Base-by-base conservation (phyloP, 441 rosid genomes). In the Erodium trifolium region DNA sequence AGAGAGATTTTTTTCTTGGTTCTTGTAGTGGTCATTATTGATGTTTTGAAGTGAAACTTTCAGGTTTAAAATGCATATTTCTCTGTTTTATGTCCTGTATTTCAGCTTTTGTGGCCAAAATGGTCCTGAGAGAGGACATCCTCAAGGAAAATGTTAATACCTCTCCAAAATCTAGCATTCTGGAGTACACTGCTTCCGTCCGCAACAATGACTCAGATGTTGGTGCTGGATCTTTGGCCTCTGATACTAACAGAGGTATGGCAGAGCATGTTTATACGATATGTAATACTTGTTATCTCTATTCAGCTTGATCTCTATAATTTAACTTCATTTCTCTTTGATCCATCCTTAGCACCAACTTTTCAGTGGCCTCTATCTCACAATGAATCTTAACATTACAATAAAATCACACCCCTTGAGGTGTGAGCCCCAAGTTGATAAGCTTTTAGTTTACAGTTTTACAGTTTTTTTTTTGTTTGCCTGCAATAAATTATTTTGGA, bases 101-200 rank as follows among this genome's bases (percentile, higher is more conserved):
- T 72, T 71, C 81, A 93, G 97, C 94, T 63, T 90, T 90, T 76
- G 94, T 85, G 67, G 78, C 86, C 3, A 89, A 83, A 74, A 68
- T 87, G 75, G 75, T 85, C 74, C 70, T 81, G 70, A 78, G 86
- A 68, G 93, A 88, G 75, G 86, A 84, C 11, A 70, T 78, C 53
- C 71, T 70, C 29, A 72, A 77, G 68, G 82, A 81, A 47, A 84
- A 83, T 68, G 76, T 78, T 49, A 82, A 75, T 74, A 68, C 74
- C 29, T 85, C 89, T 27, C 80, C 81, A 0, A 80, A 73, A 68
- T 67, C 82, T 63, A 81, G 75, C 41, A 85, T 67, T 65, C 71
- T 11, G 31, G 81, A 78, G 71, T 71, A 63, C 67, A n/a, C 41
- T 51, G 66, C 55, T 65, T 65, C 64, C 69, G 72, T 72, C 78